Conservation (phyloP, 1,139 yeast species). For the Oligophagozyma castellii region DNA sequence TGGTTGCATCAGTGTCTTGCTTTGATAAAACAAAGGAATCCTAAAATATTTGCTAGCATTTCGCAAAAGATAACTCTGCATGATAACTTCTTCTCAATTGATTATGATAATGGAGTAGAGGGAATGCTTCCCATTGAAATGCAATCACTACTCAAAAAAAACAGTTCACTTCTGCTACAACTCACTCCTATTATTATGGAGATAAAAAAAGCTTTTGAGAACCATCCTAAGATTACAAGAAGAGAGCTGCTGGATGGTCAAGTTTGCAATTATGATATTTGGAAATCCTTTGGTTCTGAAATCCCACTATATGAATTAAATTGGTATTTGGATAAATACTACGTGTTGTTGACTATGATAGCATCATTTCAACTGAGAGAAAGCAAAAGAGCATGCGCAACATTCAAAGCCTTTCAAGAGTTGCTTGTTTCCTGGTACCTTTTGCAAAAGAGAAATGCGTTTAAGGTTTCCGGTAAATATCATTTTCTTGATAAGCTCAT, state of each 20-base stretch:
- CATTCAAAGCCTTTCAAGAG: conserved; percentile 8
- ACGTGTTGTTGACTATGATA: conserved; percentile 2
- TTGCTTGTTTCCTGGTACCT: conserved; percentile 10
- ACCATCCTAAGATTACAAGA: conserved; percentile 5
- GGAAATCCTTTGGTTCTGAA: no score
- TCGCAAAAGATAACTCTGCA: not conserved
- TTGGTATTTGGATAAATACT: conserved; percentile 11
- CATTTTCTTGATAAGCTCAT: not conserved
- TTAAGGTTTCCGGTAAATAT: not conserved
- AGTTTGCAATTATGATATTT: conserved; percentile 4
- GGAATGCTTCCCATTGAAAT: not conserved
- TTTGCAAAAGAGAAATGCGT: not conserved
- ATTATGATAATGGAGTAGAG: not conserved
- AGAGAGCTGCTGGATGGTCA: not conserved
- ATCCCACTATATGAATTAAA: no score
- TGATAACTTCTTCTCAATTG: not conserved
- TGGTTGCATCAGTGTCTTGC: conserved; percentile 9
- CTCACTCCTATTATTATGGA: conserved; percentile 8
- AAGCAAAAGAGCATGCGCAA: conserved; percentile 2
- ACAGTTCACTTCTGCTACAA: conserved; percentile 5
- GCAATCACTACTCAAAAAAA: not conserved
- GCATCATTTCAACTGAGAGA: conserved; percentile 1
- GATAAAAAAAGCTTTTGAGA: conserved; percentile 5
- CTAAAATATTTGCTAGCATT: conserved; percentile 4
- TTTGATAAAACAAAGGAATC: conserved; percentile 11